These are phyloP conservation scores for Spathaspora sp. DNA, from an alignment of 1,139 yeast genomes.

Conservation along the genomic window DNA sequence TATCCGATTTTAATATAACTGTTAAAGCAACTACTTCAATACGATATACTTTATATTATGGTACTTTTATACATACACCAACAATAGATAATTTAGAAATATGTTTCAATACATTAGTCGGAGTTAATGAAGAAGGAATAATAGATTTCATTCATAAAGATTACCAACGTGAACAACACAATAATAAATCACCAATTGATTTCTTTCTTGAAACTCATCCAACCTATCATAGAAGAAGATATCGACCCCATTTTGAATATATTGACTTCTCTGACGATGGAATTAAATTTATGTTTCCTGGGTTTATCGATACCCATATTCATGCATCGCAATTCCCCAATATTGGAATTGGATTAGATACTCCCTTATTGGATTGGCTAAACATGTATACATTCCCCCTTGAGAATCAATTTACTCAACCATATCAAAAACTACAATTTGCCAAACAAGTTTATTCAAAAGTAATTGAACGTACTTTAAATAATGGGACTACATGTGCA, in stretches of 20 bases:
- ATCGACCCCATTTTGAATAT: slow-evolving; percentile 19
- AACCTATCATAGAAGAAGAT: slow-evolving; percentile 1
- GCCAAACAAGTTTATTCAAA: slow-evolving; percentile 64
- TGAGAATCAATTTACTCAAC: slow-evolving; percentile 53
- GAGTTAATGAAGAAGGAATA: slow-evolving; percentile 30
- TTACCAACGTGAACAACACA: slow-evolving; percentile 12
- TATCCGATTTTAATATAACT: background rate
- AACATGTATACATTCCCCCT: slow-evolving; percentile 84
- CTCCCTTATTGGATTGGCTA: slow-evolving; percentile 88
- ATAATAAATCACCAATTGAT: slow-evolving; percentile 11
- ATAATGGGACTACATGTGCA: slow-evolving; percentile 88
- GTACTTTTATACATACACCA: slow-evolving; percentile 42
- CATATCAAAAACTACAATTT: slow-evolving; percentile 35
- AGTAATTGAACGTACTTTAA: slow-evolving; percentile 65
- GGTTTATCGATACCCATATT: slow-evolving; percentile 91
- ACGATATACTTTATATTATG: slow-evolving; percentile 33
- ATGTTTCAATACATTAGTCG: slow-evolving; percentile 30
- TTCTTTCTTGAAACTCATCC: slow-evolving; percentile 6
- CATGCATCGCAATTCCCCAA: slow-evolving; percentile 98
- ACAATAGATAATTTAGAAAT: slow-evolving; percentile 26
- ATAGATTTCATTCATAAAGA: slow-evolving; percentile 31
- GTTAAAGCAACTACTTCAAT: slow-evolving; percentile 20
- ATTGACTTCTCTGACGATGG: slow-evolving; percentile 28
- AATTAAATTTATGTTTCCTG: slow-evolving; percentile 74
- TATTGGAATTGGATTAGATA: slow-evolving; percentile 82